phyloP scores from a whole-genome alignment of 2,329 filamentous ascomycete species.

The Penicillium decumbens region DNA sequence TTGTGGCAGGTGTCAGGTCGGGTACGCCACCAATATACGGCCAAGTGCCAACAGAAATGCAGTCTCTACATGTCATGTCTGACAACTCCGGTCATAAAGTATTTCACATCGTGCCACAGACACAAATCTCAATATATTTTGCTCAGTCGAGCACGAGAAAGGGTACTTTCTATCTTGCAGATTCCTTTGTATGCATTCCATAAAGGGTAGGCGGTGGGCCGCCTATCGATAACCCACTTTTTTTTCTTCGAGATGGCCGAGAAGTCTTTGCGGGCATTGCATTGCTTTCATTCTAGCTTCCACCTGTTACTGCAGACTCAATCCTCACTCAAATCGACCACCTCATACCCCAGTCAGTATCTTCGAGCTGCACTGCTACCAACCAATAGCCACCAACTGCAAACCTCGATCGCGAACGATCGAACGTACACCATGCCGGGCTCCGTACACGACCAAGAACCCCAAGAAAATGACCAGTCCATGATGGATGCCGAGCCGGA shows the following conservation, averaged over 20 bases:
- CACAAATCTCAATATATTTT: too few relatives aligned
- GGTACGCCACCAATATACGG: not conserved
- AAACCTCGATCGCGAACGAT: not conserved
- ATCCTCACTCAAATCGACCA: not conserved
- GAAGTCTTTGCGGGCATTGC: conserved; percentile 3
- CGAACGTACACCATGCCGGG: conserved; percentile 36
- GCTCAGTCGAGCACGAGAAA: too few relatives aligned
- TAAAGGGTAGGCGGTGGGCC: conserved; percentile 19
- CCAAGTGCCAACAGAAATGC: too few relatives aligned
- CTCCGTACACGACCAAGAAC: conserved; percentile 36
- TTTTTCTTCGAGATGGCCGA: conserved; percentile 16
- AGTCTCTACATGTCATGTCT: too few relatives aligned
- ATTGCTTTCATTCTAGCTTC: not conserved
- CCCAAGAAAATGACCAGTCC: conserved; percentile 37
- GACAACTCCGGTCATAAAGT: too few relatives aligned
- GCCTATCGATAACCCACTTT: conserved; percentile 27
- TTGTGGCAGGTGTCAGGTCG: not conserved
- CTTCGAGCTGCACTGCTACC: not conserved
- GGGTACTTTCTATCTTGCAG: not conserved
- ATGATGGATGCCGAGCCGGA: conserved; percentile 36
- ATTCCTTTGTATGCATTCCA: not conserved
- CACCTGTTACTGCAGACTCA: not conserved
- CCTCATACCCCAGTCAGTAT: not conserved
- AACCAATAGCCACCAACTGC: not conserved
- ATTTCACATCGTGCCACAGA: too few relatives aligned